Evolutionary conservation across 192 early-diverging fungal genomes (phyloP), one percentile per base, ranked within the genome.

Genomic region (Backusella morwellensis): DNA sequence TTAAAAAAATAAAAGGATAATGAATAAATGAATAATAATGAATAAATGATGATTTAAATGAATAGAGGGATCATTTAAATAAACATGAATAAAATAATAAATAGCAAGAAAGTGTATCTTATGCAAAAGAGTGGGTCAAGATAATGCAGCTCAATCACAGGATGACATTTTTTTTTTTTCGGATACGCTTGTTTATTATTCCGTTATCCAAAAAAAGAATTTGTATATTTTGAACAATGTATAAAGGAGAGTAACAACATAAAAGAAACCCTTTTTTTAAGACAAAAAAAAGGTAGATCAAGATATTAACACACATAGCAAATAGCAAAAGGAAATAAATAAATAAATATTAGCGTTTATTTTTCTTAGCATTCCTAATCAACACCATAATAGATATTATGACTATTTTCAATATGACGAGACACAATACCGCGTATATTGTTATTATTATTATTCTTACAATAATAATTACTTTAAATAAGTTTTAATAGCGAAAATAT

Each of bases 61-160:
- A 50, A 50, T 50, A n/a, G 47, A 50, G 47, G 47, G 19, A 50
- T 50, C 47, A 50, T 50, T 50, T 50, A n/a, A 63, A 63, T 63
- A 29, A n/a, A 63, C 8, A 29, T 26, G 8, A 26, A 29, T 4
- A n/a, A 26, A 63, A 63, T 4, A 26, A 63, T 23, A 56, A 23
- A 56, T 9, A 23, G 9, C 8, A n/a, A 9, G 6, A 23, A 9
- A 56, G 21, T 63, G 26, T 29, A 9, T 29, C 8, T 63, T 3
- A 63, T 63, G 56, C 56, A 63, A 63, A 63, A 29, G 12, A 29
- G 12, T 29, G 11, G 26, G 9, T 63, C 11, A 21, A 70, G 56
- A 63, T 63, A 63, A 59, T 59, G 56, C 56, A 59, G 23, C 21
- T 59, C 56, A 26, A 59, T 59, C 56, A 59, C 56, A 63, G 56